Evolutionary conservation across 2,329 filamentous ascomycete species (phyloP).

Genomic region (Colletotrichum echinochloae): DNA sequence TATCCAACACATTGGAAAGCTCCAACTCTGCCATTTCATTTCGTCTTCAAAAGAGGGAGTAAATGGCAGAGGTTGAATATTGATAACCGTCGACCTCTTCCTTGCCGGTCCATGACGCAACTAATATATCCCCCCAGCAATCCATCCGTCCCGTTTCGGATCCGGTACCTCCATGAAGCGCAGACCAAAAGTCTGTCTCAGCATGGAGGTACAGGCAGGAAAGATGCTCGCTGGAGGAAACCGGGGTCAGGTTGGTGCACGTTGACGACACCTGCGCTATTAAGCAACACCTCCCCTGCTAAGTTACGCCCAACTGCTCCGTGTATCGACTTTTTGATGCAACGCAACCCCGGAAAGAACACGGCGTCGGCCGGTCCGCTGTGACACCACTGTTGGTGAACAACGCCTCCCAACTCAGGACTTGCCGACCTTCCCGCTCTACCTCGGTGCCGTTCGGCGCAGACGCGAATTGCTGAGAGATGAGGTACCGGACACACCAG

Average conservation of each 20-base stretch:
- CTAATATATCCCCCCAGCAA: neutral
- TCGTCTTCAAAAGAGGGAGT: neutral
- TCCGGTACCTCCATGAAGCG: slow-evolving; percentile 27
- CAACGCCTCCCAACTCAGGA: slow-evolving; percentile 18
- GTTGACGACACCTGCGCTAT: slow-evolving; percentile 21
- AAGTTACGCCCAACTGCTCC: slow-evolving; percentile 25
- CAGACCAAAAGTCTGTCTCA: slow-evolving; percentile 33
- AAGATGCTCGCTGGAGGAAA: slow-evolving; percentile 7
- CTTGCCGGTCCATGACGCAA: neutral
- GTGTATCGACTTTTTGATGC: slow-evolving; percentile 34
- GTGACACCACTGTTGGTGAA: slow-evolving; percentile 32
- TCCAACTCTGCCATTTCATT: neutral
- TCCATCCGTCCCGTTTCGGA: slow-evolving; percentile 24
- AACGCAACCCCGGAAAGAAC: slow-evolving; percentile 32
- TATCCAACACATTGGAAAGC: neutral
- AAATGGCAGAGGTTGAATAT: neutral
- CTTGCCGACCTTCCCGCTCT: neutral
- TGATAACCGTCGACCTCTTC: neutral
- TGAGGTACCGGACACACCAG: too few species aligned
- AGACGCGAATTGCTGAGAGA: neutral
- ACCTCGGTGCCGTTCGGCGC: neutral
- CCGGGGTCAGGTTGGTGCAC: slow-evolving; percentile 21
- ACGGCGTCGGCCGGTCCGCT: slow-evolving; percentile 33
- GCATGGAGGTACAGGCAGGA: slow-evolving; percentile 26
- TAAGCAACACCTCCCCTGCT: slow-evolving; percentile 35